Evolutionary conservation across 371 early-diverging fungal species (phyloP).

Genomic region (Syncephalis plumigaleata): DNA sequence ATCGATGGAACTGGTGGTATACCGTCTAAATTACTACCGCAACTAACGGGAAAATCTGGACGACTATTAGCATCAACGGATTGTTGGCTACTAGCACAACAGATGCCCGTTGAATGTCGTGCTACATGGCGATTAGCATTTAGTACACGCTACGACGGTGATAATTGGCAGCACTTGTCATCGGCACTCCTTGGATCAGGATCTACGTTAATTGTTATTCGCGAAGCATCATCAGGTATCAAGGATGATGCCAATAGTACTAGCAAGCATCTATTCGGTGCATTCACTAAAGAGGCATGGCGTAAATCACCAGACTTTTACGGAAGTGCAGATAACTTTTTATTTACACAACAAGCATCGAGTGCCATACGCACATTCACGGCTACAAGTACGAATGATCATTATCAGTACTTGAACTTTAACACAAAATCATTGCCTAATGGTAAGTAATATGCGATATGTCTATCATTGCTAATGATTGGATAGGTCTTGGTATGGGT

Average conservation of each 20-base stretch:
- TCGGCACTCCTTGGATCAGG: conserved; percentile 26
- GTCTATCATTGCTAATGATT: not conserved
- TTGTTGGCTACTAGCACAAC: not conserved
- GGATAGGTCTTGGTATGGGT: conserved; percentile 50
- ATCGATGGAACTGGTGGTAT: too few relatives aligned
- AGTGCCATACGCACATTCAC: conserved; percentile 18
- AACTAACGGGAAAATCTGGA: too few relatives aligned
- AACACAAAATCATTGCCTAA: conserved; percentile 72
- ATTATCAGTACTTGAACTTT: conserved; percentile 70
- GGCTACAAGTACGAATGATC: conserved; percentile 37
- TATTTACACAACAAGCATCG: conserved; percentile 30
- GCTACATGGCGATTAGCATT: conserved; percentile 17
- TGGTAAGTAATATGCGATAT: conserved; percentile 20
- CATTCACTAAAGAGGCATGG: conserved; percentile 43
- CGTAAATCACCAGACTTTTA: conserved; percentile 45
- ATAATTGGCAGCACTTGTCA: conserved; percentile 43
- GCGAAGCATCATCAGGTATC: conserved; percentile 7
- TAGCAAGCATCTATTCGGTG: conserved; percentile 40
- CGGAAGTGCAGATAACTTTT: conserved; percentile 39
- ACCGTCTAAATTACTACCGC: too few relatives aligned
- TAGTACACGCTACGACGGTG: conserved; percentile 32
- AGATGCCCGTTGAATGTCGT: not conserved
- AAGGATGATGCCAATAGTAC: conserved; percentile 11
- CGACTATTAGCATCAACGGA: not conserved
- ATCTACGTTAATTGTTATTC: conserved; percentile 21